Percentiles rank a stretch among this genome's conserved stretches.
Evolutionary conservation across 2,329 filamentous ascomycete species (phyloP).

Genomic region (Claviceps purpurea): DNA sequence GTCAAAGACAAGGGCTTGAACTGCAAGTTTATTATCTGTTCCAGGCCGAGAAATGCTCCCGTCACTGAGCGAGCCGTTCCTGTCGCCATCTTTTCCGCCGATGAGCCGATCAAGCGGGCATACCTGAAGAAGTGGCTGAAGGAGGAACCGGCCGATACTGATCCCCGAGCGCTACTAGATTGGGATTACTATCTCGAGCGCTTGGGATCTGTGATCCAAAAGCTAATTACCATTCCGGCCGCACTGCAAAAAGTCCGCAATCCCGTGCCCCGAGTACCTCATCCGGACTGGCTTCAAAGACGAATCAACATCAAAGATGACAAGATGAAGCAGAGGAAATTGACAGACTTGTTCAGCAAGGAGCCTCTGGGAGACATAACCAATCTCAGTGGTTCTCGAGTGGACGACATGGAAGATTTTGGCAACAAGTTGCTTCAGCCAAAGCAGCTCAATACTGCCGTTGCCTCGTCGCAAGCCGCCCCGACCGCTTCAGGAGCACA

Average conservation of each 20-base stretch:
- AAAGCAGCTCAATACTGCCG: slow-evolving; percentile 40
- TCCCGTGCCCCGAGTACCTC: slow-evolving; percentile 81
- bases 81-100: slow-evolving; percentile 93
- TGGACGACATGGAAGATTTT: slow-evolving; percentile 71
- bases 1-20: slow-evolving; percentile 98
- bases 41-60: slow-evolving; percentile 71
- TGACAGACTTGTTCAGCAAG: slow-evolving; percentile 77
- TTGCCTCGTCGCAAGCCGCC: slow-evolving; percentile 41
- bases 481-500: slow-evolving; percentile 24
- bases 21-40: slow-evolving; percentile 98
- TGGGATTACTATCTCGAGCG: slow-evolving; percentile 97
- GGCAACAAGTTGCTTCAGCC: slow-evolving; percentile 54
- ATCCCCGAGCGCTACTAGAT: slow-evolving; percentile 79
- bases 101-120: slow-evolving; percentile 71
- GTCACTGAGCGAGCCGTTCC: slow-evolving; percentile 92
- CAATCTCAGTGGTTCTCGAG: slow-evolving; percentile 42
- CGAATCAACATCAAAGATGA: slow-evolving; percentile 93
- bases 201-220: slow-evolving; percentile 93
- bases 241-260: slow-evolving; percentile 91
- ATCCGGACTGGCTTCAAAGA: slow-evolving; percentile 93
- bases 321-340: slow-evolving; percentile 95
- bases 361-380: slow-evolving; percentile 61
- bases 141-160: slow-evolving; percentile 82
- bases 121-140: slow-evolving; percentile 94
- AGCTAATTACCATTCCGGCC: slow-evolving; percentile 95